phyloP scores from a whole-genome alignment of 805 yeast species.

The Hanseniaspora thailandica region DNA sequence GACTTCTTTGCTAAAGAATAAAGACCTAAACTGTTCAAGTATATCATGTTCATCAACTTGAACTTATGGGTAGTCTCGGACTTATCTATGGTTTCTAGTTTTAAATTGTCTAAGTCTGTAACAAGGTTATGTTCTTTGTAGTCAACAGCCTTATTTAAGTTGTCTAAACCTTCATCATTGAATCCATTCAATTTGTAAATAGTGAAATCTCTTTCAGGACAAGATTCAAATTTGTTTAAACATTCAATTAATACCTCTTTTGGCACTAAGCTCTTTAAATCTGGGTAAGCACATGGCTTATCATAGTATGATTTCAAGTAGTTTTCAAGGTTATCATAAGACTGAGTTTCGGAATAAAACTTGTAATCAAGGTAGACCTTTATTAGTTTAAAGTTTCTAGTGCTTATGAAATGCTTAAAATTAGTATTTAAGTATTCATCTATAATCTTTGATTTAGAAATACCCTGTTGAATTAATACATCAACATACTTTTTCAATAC shows the following conservation, averaged over 20 bases:
- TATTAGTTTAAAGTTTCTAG: constrained; percentile 11
- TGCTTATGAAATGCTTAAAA: constrained; percentile 3
- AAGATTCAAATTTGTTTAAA: not conserved
- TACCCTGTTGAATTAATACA: not conserved
- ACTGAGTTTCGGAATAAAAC: not conserved
- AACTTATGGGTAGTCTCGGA: constrained; percentile 44
- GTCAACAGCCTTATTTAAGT: not conserved
- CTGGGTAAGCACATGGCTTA: constrained; percentile 7
- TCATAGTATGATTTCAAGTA: not conserved
- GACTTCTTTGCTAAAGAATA: constrained; percentile 38
- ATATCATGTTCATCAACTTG: constrained; percentile 55
- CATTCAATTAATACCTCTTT: not conserved
- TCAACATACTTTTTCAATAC: constrained; percentile 4
- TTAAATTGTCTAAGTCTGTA: not conserved
- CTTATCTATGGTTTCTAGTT: not conserved
- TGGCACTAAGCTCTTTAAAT: constrained; percentile 7
- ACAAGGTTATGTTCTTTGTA: not conserved
- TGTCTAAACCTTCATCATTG: not conserved
- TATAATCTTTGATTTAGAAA: not conserved
- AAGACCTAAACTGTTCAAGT: constrained; percentile 51
- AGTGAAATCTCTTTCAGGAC: not conserved
- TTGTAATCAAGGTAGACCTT: constrained; percentile 3
- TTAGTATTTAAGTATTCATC: not conserved
- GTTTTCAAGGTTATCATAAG: not conserved
- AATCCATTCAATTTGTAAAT: not conserved